phyloP scores from a whole-genome alignment of 148 eudicot genomes.

The Vaccinium corymbosum region DNA sequence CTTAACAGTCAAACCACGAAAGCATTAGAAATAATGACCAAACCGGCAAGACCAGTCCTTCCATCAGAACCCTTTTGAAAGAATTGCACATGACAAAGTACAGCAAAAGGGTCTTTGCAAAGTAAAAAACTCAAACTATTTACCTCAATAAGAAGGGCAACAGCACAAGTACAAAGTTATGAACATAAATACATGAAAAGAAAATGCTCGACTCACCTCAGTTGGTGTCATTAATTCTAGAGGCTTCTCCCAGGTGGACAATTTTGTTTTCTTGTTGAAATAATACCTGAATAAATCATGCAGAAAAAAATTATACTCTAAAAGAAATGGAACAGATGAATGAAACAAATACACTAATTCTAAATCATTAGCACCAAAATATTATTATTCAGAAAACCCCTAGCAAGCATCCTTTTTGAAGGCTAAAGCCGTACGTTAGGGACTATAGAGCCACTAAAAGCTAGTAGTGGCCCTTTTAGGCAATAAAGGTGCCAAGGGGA shows the following conservation, averaged over 20 bases:
- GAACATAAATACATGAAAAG: background rate
- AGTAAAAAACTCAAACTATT: background rate
- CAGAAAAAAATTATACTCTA: background rate
- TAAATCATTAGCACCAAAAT: background rate
- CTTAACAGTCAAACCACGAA: background rate
- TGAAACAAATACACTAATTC: background rate
- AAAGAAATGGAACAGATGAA: background rate
- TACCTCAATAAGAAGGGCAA: background rate
- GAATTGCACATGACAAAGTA: background rate
- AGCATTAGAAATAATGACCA: background rate
- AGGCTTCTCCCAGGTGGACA: conserved; percentile 94
- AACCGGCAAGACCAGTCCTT: background rate
- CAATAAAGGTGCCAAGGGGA: conserved; percentile 7
- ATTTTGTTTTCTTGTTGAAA: conserved; percentile 66
- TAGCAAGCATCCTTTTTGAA: background rate
- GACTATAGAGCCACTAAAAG: background rate
- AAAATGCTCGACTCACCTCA: conserved; percentile 50
- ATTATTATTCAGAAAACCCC: background rate
- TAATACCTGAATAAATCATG: conserved; percentile 52
- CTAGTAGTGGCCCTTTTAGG: background rate
- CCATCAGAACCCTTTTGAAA: background rate
- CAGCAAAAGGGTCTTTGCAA: background rate
- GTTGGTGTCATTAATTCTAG: conserved; percentile 70
- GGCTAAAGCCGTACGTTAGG: background rate
- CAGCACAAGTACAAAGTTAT: background rate